Conservation (phyloP, 192 early-diverging fungal species). For the Cladochytrium replicatum region DNA sequence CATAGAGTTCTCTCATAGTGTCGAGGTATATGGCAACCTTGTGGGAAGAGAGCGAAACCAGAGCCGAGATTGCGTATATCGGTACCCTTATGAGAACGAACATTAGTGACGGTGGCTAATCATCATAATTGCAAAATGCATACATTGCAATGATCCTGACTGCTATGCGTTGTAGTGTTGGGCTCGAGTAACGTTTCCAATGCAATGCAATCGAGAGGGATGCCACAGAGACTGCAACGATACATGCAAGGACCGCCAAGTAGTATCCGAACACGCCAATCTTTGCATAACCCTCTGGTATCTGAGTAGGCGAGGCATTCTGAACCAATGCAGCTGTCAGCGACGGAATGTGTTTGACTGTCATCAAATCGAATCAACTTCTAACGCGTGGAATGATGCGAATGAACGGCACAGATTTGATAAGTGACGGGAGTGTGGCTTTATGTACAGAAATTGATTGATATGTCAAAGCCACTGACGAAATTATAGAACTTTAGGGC, state of each 20-base stretch:
- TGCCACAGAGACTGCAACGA: slow-evolving; percentile 3
- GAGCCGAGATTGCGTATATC: slow-evolving; percentile 77
- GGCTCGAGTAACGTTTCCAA: slow-evolving; percentile 39
- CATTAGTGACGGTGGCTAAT: slow-evolving; percentile 7
- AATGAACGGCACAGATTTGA: too few species aligned
- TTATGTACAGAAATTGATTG: too few species aligned
- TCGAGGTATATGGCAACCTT: slow-evolving; percentile 75
- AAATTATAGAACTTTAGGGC: too few species aligned
- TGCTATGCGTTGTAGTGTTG: slow-evolving; percentile 55
- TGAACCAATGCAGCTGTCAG: slow-evolving; percentile 27
- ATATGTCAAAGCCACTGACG: too few species aligned
- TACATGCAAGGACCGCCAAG: slow-evolving; percentile 2
- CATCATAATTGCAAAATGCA: slow-evolving; percentile 2
- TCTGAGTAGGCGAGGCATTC: too few species aligned
- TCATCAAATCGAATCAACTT: too few species aligned
- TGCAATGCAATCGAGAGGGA: slow-evolving; percentile 29
- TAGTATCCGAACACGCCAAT: slow-evolving; percentile 14
- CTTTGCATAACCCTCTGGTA: slow-evolving; percentile 13
- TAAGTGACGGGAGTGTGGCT: too few species aligned
- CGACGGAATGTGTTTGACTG: too few species aligned
- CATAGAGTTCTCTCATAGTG: slow-evolving; percentile 84
- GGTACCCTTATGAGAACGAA: slow-evolving; percentile 63
- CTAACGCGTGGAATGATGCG: too few species aligned
- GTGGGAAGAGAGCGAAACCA: slow-evolving; percentile 62
- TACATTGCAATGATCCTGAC: slow-evolving; percentile 42